phyloP scores from a whole-genome alignment of 1,284 basidiomycete genomes.

The Cronartium ribicola region DNA sequence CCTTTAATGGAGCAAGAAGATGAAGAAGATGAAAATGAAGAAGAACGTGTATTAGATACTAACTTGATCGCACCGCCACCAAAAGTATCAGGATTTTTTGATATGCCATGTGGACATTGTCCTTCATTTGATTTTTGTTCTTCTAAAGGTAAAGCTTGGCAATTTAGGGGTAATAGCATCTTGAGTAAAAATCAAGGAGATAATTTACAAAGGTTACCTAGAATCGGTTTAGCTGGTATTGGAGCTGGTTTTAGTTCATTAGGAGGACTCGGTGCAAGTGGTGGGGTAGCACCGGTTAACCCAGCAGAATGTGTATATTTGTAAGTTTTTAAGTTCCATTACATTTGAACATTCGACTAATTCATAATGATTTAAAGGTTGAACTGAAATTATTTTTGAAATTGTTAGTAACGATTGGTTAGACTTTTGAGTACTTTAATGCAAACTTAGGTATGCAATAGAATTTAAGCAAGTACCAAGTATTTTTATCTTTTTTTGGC shows the following conservation, averaged over 20 bases:
- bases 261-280: constrained; percentile 32
- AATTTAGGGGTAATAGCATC: constrained; percentile 30
- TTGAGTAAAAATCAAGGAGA: not conserved
- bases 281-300: constrained; percentile 41
- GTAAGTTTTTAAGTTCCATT: constrained; percentile 8
- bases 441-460: not conserved
- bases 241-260: constrained; percentile 40
- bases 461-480: not conserved
- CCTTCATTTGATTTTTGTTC: constrained; percentile 42
- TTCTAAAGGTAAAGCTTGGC: constrained; percentile 41
- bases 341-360: not conserved
- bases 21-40: constrained; percentile 7
- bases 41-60: not conserved
- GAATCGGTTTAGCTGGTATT: constrained; percentile 39
- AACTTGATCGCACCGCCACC: not conserved
- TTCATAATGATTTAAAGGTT: not conserved
- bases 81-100: constrained; percentile 35
- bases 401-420: not conserved
- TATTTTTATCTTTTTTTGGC: not conserved
- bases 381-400: not conserved
- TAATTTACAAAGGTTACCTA: constrained; percentile 28
- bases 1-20: constrained; percentile 21
- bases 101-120: constrained; percentile 42
- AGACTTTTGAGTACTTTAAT: not conserved
- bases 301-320: constrained; percentile 42